Conservation (phyloP, 202 grass and related monocot genomes). For the Dendrocalamus latiflorus region DNA sequence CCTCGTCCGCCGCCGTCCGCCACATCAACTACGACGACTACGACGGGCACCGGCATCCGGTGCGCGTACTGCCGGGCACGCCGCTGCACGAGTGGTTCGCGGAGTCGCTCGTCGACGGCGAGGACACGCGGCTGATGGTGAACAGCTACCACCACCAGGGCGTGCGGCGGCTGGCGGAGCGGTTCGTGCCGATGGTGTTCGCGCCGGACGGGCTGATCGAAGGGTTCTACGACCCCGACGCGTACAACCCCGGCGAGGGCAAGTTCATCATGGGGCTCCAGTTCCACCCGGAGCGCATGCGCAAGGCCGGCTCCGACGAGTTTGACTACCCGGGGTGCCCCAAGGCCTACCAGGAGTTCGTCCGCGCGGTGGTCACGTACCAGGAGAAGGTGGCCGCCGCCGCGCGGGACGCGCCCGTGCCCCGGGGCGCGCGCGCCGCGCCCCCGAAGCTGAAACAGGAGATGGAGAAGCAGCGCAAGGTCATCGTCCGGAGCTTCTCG, state of each 20-base stretch:
- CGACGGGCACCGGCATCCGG: conserved; percentile 73
- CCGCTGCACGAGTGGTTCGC: conserved; percentile 78
- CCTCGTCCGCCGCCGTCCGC: neutral
- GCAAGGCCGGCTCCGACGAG: conserved; percentile 49
- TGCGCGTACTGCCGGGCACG: conserved; percentile 43
- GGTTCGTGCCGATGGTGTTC: conserved; percentile 73
- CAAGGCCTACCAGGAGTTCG: conserved; percentile 75
- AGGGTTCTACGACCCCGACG: conserved; percentile 71
- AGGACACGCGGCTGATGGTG: conserved; percentile 48
- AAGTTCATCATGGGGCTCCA: conserved; percentile 89
- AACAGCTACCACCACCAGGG: conserved; percentile 99
- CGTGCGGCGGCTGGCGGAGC: conserved; percentile 55
- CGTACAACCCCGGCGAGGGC: conserved; percentile 65
- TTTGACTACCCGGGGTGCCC: conserved; percentile 86
- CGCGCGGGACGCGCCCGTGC: neutral
- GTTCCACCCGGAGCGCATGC: conserved; percentile 92
- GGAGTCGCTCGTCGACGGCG: conserved; percentile 20
- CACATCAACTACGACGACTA: conserved; percentile 87
- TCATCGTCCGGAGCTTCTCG: conserved; percentile 60
- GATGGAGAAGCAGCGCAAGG: conserved; percentile 66
- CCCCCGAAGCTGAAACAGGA: conserved; percentile 31
- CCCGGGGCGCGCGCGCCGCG: neutral
- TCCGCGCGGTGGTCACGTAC: conserved; percentile 64
- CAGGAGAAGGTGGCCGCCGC: conserved; percentile 41
- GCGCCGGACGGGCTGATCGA: conserved; percentile 68